Base-by-base conservation (phyloP, 805 yeast species). In the Pichia pseudocactophila region DNA sequence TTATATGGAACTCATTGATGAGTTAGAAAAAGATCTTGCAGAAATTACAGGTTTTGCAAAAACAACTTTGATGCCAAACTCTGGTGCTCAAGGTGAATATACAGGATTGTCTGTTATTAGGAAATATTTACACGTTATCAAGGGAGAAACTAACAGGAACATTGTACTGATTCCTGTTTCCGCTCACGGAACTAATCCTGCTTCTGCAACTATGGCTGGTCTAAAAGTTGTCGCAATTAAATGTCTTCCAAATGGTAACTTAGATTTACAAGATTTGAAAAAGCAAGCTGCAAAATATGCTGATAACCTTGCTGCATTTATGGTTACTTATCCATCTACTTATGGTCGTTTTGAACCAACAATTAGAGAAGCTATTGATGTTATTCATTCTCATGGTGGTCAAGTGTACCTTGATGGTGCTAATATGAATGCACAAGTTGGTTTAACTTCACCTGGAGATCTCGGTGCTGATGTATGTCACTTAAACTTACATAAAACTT, bases 161-260 rank as follows among this genome's bases (percentile, higher is more conserved):
- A 73, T 92, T 41, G 92, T 97, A 64, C 71, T 92, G 58, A 92
- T 92, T 54, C 98, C 98, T 5, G 96, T 90, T 4, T 80, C 92
- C 55, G 98, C 98, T 2, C 98, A 92, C 58, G 98, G 98, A 45
- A 92, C 98, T 15, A 92, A 92, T 59, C 98, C 98, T 19, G 98
- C 98, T 0, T 86, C 96, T 36, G 97, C 98, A 16, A 86, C 96
- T 16, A 92, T 92, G 96, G 81, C 94, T 53, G 97, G 96, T 30
- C 67, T 92, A 64, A 87, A 85, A 63, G 97, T 92, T 36, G 86
- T 92, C 17, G 81, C 97, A 5, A 87, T 92, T 36, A 87, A 88
- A 61, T 92, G 98, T 68, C 66, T 81, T 42, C 59, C 70, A 12
- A 78, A 88, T 56, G 98, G 98, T 42, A 85, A 92, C 44, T 75